Conservation (phyloP, 768 basidiomycete species). For the Coprinopsis strossmayeri region DNA sequence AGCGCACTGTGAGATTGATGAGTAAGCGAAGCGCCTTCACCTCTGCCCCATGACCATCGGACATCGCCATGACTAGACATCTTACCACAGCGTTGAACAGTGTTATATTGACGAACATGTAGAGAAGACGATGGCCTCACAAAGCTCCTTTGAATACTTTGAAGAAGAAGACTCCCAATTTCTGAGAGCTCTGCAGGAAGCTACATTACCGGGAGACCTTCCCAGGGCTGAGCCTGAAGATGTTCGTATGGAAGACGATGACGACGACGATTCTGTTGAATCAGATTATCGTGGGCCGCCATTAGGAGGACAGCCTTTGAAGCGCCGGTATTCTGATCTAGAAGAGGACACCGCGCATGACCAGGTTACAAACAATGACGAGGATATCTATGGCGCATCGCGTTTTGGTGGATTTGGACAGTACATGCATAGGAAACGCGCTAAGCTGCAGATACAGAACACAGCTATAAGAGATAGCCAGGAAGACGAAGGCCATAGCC, state of each 20-base stretch:
- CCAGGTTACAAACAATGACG: slow-evolving; percentile 20
- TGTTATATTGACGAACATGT: neutral
- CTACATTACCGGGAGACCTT: slow-evolving; percentile 43
- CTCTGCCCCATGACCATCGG: neutral
- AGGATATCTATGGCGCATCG: slow-evolving; percentile 65
- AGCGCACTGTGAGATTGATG: no score
- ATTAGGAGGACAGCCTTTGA: slow-evolving; percentile 36
- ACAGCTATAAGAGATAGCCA: slow-evolving; percentile 22
- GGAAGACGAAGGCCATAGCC: slow-evolving; percentile 23
- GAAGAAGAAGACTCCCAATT: slow-evolving; percentile 49
- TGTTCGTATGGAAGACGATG: slow-evolving; percentile 7
- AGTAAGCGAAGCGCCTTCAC: no score
- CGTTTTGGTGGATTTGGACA: slow-evolving; percentile 80
- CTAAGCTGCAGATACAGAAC: slow-evolving; percentile 85
- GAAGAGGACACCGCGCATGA: slow-evolving; percentile 14
- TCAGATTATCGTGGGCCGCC: slow-evolving; percentile 26
- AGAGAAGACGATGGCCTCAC: slow-evolving; percentile 15
- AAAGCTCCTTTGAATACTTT: slow-evolving; percentile 46
- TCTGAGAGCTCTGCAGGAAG: slow-evolving; percentile 38
- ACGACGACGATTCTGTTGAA: slow-evolving; percentile 14
- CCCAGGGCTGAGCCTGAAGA: slow-evolving; percentile 11
- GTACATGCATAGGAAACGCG: slow-evolving; percentile 87
- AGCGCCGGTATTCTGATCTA: slow-evolving; percentile 28
- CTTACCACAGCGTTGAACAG: neutral
- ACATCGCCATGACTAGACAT: neutral